Evolutionary conservation across 306 rosid genomes (phyloP).

Genomic region (Ormosia semicastrata): DNA sequence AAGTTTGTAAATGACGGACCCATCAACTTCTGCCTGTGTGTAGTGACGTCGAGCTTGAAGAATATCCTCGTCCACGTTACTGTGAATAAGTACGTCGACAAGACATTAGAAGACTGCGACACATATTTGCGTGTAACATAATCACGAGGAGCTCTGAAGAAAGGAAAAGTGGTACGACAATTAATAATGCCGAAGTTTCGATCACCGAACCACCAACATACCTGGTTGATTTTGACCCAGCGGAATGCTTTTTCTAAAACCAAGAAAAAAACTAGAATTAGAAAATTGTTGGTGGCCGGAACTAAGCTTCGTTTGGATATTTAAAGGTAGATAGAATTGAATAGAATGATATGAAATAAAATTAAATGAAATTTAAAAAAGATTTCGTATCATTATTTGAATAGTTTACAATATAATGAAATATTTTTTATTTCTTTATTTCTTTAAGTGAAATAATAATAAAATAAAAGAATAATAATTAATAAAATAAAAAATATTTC

Average conservation of each 20-base stretch:
- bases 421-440: too few species aligned
- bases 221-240: background rate
- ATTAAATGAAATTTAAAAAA: too few species aligned
- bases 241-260: background rate
- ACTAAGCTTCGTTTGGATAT: background rate
- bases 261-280: background rate
- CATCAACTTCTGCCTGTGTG: slow-evolving; percentile 56
- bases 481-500: too few species aligned
- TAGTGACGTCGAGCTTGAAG: slow-evolving; percentile 52
- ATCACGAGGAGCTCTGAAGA: background rate
- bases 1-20: slow-evolving; percentile 35
- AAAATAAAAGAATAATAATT: too few species aligned
- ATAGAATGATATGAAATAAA: too few species aligned
- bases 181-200: background rate
- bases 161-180: background rate
- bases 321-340: too few species aligned
- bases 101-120: background rate
- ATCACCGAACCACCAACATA: background rate
- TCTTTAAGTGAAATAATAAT: too few species aligned
- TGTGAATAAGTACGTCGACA: background rate
- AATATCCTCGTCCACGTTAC: slow-evolving; percentile 36
- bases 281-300: background rate
- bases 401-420: too few species aligned
- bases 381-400: too few species aligned
- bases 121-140: background rate